These are phyloP conservation scores for Leishmania martiniquensis DNA, from an alignment of 208 protist genomes.

Conservation along the genomic window DNA sequence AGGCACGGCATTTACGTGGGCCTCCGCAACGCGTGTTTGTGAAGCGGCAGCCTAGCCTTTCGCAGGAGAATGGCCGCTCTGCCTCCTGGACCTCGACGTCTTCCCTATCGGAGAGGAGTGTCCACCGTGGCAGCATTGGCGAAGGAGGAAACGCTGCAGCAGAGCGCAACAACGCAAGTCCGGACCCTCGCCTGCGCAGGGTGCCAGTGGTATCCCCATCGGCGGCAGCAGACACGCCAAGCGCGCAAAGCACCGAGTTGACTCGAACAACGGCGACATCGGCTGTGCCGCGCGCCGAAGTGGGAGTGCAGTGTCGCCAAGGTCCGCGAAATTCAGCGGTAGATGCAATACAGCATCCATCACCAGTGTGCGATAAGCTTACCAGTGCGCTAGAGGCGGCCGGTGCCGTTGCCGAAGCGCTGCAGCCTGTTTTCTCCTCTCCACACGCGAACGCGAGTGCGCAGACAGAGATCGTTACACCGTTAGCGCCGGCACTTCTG, in stretches of 20 bases:
- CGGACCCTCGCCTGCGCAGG: background rate
- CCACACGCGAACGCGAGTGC: background rate
- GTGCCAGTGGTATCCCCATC: constrained; percentile 14
- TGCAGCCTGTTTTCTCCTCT: background rate
- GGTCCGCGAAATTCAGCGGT: background rate
- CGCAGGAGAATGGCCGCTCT: constrained; percentile 1
- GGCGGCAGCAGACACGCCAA: constrained; percentile 1
- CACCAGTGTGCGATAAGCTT: background rate
- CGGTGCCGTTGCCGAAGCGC: background rate
- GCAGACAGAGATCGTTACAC: background rate
- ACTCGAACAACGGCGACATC: background rate
- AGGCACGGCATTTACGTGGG: background rate
- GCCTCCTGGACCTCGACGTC: background rate
- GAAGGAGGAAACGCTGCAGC: background rate
- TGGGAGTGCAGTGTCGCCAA: background rate
- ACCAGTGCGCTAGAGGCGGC: background rate
- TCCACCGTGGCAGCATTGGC: background rate
- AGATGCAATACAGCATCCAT: background rate
- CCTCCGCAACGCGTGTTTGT: constrained; percentile 3
- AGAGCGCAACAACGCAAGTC: background rate
- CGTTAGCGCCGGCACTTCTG: background rate
- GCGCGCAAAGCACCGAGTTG: background rate
- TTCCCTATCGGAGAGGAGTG: background rate
- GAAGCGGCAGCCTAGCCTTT: constrained; percentile 3
- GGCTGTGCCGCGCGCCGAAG: constrained; percentile 2